phyloP scores from a whole-genome alignment of 768 basidiomycete species.

The Tylopilus vinaceipallidus region DNA sequence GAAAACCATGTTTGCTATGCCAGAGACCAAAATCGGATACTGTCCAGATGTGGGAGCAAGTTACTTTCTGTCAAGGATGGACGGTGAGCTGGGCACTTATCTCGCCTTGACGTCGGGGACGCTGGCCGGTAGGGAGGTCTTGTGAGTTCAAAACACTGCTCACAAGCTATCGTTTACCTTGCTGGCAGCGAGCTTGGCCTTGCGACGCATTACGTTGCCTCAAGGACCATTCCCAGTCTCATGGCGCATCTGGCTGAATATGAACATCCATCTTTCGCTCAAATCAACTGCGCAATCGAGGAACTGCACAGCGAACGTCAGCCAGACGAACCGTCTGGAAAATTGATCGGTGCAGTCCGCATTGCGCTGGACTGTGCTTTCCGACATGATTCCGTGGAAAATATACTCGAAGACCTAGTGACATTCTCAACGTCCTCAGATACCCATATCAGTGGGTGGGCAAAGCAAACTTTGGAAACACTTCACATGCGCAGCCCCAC shows the following conservation, averaged over 20 bases:
- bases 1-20: slow-evolving; percentile 91
- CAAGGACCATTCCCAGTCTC: slow-evolving; percentile 68
- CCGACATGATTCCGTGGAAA: slow-evolving; percentile 62
- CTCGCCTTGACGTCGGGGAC: slow-evolving; percentile 79
- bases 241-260: slow-evolving; percentile 59
- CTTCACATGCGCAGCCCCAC: slow-evolving; percentile 83
- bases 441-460: slow-evolving; percentile 65
- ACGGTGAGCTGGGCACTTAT: slow-evolving; percentile 93
- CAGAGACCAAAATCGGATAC: slow-evolving; percentile 91
- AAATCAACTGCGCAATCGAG: slow-evolving; percentile 69
- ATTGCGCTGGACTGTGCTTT: slow-evolving; percentile 84
- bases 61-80: slow-evolving; percentile 84
- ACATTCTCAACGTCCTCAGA: slow-evolving; percentile 40
- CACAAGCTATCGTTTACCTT: slow-evolving; percentile 10
- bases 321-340: slow-evolving; percentile 49
- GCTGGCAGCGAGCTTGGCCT: slow-evolving; percentile 77
- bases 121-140: slow-evolving; percentile 77
- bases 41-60: slow-evolving; percentile 92
- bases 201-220: slow-evolving; percentile 90
- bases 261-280: slow-evolving; percentile 37
- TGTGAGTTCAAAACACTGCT: slow-evolving; percentile 50
- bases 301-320: slow-evolving; percentile 58
- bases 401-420: slow-evolving; percentile 59
- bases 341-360: slow-evolving; percentile 61
- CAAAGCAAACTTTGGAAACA: slow-evolving; percentile 58